Evolutionary conservation across 345 rosid genomes (phyloP).

Genomic region (Syzygium aqueum): DNA sequence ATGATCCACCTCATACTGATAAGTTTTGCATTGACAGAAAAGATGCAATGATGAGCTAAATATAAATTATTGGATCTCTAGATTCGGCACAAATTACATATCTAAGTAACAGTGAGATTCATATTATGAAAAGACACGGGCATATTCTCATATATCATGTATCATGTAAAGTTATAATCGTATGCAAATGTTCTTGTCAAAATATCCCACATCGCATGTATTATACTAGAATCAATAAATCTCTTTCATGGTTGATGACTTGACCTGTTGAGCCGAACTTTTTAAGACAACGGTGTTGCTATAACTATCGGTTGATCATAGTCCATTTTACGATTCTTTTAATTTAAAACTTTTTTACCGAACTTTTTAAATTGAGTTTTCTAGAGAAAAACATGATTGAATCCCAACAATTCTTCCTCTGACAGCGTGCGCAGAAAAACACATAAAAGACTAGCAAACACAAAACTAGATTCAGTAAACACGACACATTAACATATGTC

Average conservation of each 20-base stretch:
- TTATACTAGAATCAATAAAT: not conserved
- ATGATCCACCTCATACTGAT: not conserved
- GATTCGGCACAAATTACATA: not conserved
- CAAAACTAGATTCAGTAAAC: not conserved
- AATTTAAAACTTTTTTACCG: not conserved
- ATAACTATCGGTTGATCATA: not conserved
- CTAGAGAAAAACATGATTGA: not conserved
- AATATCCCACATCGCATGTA: not conserved
- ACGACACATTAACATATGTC: not conserved
- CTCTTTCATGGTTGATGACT: not conserved
- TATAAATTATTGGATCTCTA: not conserved
- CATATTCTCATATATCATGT: not conserved
- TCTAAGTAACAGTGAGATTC: not conserved
- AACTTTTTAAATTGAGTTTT: not conserved
- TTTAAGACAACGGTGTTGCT: not conserved
- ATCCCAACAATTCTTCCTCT: not conserved
- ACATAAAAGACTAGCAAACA: not conserved
- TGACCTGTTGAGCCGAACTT: not conserved
- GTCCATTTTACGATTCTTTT: not conserved
- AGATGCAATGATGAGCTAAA: not conserved
- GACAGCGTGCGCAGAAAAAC: not conserved
- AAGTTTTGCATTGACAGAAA: not conserved
- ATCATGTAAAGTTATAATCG: not conserved
- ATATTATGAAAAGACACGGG: not conserved
- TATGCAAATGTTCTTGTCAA: not conserved